Conservation (phyloP, 345 rosid genomes). For the Citrus trifoliata region DNA sequence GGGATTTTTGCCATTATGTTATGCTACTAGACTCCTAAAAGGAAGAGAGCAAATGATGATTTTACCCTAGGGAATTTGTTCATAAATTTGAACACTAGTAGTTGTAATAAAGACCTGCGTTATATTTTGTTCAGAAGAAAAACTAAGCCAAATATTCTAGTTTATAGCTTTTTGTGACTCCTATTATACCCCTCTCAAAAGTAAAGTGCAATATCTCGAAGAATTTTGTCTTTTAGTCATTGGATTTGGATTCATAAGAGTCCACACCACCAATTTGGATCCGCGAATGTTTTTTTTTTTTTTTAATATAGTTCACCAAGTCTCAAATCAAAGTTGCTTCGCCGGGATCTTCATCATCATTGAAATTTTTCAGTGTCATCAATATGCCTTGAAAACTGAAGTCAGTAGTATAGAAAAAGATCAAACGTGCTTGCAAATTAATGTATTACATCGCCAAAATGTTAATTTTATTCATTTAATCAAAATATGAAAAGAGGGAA, state of each 20-base stretch:
- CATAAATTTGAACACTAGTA: conserved; percentile 24
- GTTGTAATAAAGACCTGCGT: conserved; percentile 18
- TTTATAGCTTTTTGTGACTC: neutral
- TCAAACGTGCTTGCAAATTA: too few relatives aligned
- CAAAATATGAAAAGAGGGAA: too few relatives aligned
- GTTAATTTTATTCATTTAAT: too few relatives aligned
- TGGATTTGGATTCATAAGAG: neutral
- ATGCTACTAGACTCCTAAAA: neutral
- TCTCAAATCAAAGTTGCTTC: neutral
- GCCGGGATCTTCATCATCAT: neutral
- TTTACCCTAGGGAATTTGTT: conserved; percentile 29
- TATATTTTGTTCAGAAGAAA: neutral
- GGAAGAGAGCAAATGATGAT: conserved; percentile 7
- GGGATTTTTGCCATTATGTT: conserved; percentile 14
- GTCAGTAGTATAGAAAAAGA: too few relatives aligned
- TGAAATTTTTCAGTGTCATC: neutral
- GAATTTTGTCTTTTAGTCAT: neutral
- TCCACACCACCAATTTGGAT: neutral
- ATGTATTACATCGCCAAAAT: too few relatives aligned
- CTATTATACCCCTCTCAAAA: too few relatives aligned
- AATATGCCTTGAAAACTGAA: neutral
- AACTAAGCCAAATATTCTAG: neutral
- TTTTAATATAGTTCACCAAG: neutral
- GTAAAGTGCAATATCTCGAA: too few relatives aligned
- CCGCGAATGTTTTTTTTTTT: neutral